A percentile compares a stretch with the other conserved stretches of the same genome.
Conservation (phyloP, 1,139 yeast species). For the Kodamaea suecica region DNA sequence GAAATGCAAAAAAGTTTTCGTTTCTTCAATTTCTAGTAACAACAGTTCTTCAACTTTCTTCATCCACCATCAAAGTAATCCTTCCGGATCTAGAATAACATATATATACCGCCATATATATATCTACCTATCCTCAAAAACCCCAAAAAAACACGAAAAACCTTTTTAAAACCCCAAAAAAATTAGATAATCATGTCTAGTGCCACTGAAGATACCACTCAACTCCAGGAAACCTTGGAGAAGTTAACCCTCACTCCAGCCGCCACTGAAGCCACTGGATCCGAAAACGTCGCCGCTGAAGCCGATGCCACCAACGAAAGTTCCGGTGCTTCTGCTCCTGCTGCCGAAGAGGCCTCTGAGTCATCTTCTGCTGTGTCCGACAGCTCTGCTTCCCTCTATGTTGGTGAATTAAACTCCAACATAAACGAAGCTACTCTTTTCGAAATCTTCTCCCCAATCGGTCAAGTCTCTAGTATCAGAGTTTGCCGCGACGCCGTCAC, state of each 20-base stretch:
- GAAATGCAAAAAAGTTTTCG: no score
- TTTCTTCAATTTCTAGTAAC: not conserved
- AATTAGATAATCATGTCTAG: slow-evolving; percentile 41
- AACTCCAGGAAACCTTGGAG: slow-evolving; percentile 56
- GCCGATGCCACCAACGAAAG: slow-evolving; percentile 18
- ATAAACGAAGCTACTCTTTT: slow-evolving; percentile 94
- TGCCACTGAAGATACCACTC: slow-evolving; percentile 49
- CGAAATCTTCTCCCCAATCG: slow-evolving; percentile 92
- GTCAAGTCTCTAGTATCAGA: slow-evolving; percentile 95
- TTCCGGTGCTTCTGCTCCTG: slow-evolving; percentile 18
- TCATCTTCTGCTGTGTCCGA: slow-evolving; percentile 37
- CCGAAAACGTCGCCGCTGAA: slow-evolving; percentile 20
- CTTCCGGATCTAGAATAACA: no score
- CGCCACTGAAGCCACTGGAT: slow-evolving; percentile 20
- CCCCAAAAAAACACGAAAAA: slow-evolving; percentile 8
- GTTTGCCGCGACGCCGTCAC: slow-evolving; percentile 99
- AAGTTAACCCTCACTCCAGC: slow-evolving; percentile 46
- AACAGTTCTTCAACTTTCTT: not conserved
- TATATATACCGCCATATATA: slow-evolving; percentile 1
- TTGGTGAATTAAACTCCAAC: slow-evolving; percentile 92
- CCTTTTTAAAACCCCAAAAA: slow-evolving; percentile 16
- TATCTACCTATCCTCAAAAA: slow-evolving; percentile 2
- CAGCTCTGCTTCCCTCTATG: slow-evolving; percentile 85
- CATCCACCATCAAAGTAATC: no score
- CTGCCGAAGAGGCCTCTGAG: slow-evolving; percentile 31